Percentiles rank a stretch among this genome's conserved stretches.
These are phyloP conservation scores for Fraxinus sp. DNA, from an alignment of 305 asterid species.

Conservation along the genomic window DNA sequence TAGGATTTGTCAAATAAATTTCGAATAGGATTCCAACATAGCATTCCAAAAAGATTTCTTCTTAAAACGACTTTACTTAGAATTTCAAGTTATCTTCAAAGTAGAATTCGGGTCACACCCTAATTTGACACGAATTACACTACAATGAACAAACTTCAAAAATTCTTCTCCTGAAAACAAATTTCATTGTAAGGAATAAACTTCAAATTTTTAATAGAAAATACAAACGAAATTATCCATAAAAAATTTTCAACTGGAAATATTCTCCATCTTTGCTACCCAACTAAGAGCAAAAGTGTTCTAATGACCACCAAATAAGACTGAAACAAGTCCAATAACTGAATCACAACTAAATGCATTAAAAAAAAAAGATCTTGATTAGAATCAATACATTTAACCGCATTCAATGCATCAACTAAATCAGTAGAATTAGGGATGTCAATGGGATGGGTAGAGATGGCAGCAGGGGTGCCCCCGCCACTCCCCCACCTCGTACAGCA, in stretches of 20 bases:
- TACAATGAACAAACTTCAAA: no score
- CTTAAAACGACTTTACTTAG: not conserved
- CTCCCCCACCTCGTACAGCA: no score
- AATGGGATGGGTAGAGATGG: no score
- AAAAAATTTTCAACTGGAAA: not conserved
- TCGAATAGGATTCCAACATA: not conserved
- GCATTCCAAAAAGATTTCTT: not conserved
- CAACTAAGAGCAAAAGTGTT: not conserved
- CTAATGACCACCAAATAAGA: not conserved
- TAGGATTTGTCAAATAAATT: no score
- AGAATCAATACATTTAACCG: not conserved
- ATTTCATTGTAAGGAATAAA: not conserved
- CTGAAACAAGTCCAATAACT: not conserved
- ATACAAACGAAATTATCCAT: not conserved
- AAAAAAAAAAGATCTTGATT: not conserved
- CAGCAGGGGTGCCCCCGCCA: no score
- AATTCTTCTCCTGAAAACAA: not conserved
- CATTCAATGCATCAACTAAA: not conserved
- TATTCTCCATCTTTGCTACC: not conserved
- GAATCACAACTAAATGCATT: not conserved
- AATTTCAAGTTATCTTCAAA: not conserved
- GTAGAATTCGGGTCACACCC: not conserved
- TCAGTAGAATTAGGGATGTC: no score
- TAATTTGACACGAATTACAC: not conserved
- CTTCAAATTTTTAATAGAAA: not conserved